Percentiles rank a stretch among this genome's conserved stretches.
Conservation (phyloP, 352 stramenopile species). For the Globisporangium heterothallicum region DNA sequence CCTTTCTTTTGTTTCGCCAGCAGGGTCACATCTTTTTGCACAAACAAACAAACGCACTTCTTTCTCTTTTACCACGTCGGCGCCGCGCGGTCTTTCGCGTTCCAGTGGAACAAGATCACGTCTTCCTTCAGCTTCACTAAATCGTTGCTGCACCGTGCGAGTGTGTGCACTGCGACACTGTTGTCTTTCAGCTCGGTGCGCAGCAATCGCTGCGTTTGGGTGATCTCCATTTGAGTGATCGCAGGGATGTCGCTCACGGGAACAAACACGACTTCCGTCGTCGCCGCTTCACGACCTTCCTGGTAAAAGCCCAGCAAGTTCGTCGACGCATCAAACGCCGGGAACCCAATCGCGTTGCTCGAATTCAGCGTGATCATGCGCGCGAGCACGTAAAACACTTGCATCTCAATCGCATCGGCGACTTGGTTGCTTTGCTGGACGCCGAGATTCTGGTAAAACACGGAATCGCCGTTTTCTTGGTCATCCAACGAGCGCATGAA, state of each 20-base stretch:
- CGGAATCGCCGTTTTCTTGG: conserved; percentile 46
- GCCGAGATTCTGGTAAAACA: conserved; percentile 63
- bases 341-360: conserved; percentile 71
- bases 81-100: conserved; percentile 58
- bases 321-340: conserved; percentile 61
- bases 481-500: conserved; percentile 78
- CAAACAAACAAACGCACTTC: background rate
- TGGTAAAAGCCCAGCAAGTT: conserved; percentile 82
- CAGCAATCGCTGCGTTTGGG: conserved; percentile 60
- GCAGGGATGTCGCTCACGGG: conserved; percentile 67
- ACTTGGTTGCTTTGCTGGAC: conserved; percentile 37
- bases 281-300: conserved; percentile 62
- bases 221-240: conserved; percentile 66
- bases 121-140: conserved; percentile 83
- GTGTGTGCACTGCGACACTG: conserved; percentile 61
- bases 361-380: conserved; percentile 69
- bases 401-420: conserved; percentile 66
- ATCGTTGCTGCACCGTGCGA: conserved; percentile 74
- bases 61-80: conserved; percentile 25
- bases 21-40: background rate
- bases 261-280: conserved; percentile 79
- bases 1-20: background rate
- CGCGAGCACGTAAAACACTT: conserved; percentile 78
- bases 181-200: conserved; percentile 68
- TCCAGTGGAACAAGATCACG: conserved; percentile 83